These are phyloP conservation scores for Tolypocladium guangdongense DNA, from an alignment of 2,329 filamentous ascomycete genomes.

Conservation along the genomic window DNA sequence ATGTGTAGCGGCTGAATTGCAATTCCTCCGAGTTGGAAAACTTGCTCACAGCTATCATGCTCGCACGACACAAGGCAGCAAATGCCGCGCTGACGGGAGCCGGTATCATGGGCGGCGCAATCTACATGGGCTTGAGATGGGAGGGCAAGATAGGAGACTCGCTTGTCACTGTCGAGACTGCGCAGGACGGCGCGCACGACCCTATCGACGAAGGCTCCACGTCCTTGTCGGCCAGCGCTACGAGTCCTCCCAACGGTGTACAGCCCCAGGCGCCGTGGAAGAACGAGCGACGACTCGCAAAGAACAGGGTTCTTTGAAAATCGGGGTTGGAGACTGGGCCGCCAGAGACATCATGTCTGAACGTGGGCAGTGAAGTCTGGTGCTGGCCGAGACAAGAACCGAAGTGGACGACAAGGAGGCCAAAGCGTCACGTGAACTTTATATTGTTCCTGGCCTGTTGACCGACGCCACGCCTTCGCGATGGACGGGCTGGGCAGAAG, in stretches of 20 bases:
- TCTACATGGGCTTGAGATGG: neutral
- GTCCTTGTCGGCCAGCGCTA: neutral
- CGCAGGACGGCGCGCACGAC: neutral
- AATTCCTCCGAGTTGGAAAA: neutral
- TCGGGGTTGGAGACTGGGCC: neutral
- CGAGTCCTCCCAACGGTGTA: neutral
- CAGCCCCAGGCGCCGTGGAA: neutral
- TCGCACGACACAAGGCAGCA: neutral
- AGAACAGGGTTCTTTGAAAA: neutral
- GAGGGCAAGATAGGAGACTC: neutral
- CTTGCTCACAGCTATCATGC: neutral
- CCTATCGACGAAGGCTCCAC: neutral
- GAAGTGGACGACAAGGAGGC: neutral
- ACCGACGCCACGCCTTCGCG: neutral
- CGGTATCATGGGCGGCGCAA: neutral
- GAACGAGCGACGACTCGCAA: neutral
- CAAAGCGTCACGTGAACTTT: neutral
- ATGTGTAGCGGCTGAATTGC: too few species aligned
- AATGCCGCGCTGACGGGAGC: neutral
- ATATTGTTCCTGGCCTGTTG: neutral
- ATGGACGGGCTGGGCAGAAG: neutral
- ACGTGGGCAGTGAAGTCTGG: too few species aligned
- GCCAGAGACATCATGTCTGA: neutral
- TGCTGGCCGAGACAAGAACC: neutral
- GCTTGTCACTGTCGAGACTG: neutral